These are phyloP conservation scores for Ensete glaucum DNA, from an alignment of 176 grass and related monocot species.

Conservation along the genomic window DNA sequence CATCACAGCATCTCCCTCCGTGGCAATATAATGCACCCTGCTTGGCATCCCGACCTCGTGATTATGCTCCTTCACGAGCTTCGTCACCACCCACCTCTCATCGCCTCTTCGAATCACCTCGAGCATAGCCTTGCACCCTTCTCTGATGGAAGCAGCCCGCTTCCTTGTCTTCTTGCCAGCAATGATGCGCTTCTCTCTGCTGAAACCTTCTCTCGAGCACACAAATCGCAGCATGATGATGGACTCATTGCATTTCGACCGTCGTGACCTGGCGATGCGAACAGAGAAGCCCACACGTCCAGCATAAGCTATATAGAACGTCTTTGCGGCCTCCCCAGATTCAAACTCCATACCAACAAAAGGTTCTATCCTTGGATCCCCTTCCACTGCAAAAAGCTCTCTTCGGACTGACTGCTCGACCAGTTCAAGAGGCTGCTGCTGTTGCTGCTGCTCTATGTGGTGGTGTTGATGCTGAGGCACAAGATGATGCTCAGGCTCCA, in stretches of 20 bases:
- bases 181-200: slow-evolving; percentile 43
- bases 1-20: slow-evolving; percentile 44
- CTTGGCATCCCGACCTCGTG: slow-evolving; percentile 70
- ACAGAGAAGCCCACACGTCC: slow-evolving; percentile 73
- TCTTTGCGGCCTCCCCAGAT: slow-evolving; percentile 82
- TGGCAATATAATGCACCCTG: slow-evolving; percentile 69
- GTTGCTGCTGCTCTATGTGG: slow-evolving; percentile 31
- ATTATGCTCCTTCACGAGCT: slow-evolving; percentile 89
- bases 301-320: slow-evolving; percentile 89
- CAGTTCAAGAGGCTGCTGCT: slow-evolving; percentile 13
- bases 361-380: slow-evolving; percentile 50
- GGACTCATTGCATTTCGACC: slow-evolving; percentile 76
- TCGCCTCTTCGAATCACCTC: slow-evolving; percentile 69
- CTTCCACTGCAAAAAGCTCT: slow-evolving; percentile 59
- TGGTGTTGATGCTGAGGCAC: slow-evolving; percentile 30
- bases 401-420: slow-evolving; percentile 36
- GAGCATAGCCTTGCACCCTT: slow-evolving; percentile 93
- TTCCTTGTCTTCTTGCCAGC: slow-evolving; percentile 81
- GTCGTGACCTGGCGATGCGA: slow-evolving; percentile 63
- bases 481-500: slow-evolving; percentile 30
- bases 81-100: slow-evolving; percentile 82
- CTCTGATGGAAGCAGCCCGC: slow-evolving; percentile 70
- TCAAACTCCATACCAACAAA: slow-evolving; percentile 89
- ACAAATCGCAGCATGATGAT: slow-evolving; percentile 94
- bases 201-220: slow-evolving; percentile 78